Base-by-base conservation (phyloP, 2,329 filamentous ascomycete genomes). In the Chalaropsis thielavioides region DNA sequence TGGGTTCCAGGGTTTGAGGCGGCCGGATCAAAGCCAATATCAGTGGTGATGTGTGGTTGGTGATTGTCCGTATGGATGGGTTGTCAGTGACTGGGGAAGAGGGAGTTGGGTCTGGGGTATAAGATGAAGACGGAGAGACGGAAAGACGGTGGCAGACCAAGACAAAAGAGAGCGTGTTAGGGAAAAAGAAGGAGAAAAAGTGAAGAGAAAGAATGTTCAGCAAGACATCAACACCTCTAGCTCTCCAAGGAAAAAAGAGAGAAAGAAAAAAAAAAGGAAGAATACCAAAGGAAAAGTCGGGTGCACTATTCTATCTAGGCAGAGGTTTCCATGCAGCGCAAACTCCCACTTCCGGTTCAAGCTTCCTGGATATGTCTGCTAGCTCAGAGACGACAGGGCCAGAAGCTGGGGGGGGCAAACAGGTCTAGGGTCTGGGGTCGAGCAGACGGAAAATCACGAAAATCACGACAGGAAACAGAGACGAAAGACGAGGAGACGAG, bases 321-420 rank as follows among this genome's bases (percentile, higher is more conserved):
- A 35, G n/a, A 35, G 15, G 15, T 58, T 58, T 38, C 27, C n/a
- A 38, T 58, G 15, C 17, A 38, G 7, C 27, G 54, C 54, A 58
- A n/a, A 43, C 35, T 43, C 58, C 35, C 58, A 40, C 58, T 61
- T 61, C 58, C 58, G 35, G 35, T 61, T 43, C 58, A 43, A 61
- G 54, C 54, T 58, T 58, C 24, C 35, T 58, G 24, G 22, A 49
- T 49, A 49, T 22, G 51, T 35, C 13, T 58, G 54, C n/a, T 58
- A 38, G 7, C 19, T 38, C 10, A 58, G 54, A 58, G 31, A 15
- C 27, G 31, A 19, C 27, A 31, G 54, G 31, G 31, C 27, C 31
- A 15, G 22, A 17, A 31, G 27, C 27, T 19, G 51, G 51, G 22
- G 51, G 13, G 31, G 27, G n/a, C n/a, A n/a, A 56, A 56, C 6